phyloP scores from a whole-genome alignment of 2,329 filamentous ascomycete species.

The Aspergillus jensenii region DNA sequence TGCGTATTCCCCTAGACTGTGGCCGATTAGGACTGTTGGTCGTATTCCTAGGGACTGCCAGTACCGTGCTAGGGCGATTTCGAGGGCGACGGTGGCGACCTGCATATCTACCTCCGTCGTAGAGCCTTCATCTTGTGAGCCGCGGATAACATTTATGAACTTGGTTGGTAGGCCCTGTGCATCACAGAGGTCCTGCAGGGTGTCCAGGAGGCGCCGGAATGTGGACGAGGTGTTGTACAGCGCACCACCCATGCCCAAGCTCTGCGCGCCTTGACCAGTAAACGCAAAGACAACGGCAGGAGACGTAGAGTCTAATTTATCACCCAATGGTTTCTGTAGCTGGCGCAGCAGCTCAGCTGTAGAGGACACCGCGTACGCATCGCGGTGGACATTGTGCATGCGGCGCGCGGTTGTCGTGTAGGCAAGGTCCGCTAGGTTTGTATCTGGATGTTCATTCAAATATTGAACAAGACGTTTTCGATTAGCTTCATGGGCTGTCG shows the following conservation, averaged over 20 bases:
- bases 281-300: not conserved
- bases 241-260: constrained; percentile 24
- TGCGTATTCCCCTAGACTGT: constrained; percentile 41
- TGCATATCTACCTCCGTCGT: constrained; percentile 29
- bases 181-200: constrained; percentile 22
- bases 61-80: constrained; percentile 41
- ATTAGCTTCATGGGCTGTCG: constrained; percentile 49
- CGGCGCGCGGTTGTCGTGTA: constrained; percentile 64
- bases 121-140: constrained; percentile 20
- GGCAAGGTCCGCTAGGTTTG: constrained; percentile 55
- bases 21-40: constrained; percentile 55
- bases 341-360: not conserved
- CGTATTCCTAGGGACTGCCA: constrained; percentile 31
- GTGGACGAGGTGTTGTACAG: constrained; percentile 25
- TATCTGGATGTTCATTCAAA: constrained; percentile 28
- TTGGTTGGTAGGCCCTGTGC: constrained; percentile 23
- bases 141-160: constrained; percentile 22
- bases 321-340: not conserved
- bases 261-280: constrained; percentile 2
- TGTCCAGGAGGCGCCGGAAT: constrained; percentile 23
- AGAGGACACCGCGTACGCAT: not conserved
- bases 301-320: not conserved
- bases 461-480: constrained; percentile 53
- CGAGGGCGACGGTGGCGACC: constrained; percentile 34
- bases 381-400: constrained; percentile 24